These are phyloP conservation scores for Thraustochytrium striatum DNA, from an alignment of 352 stramenopile genomes.

Conservation along the genomic window DNA sequence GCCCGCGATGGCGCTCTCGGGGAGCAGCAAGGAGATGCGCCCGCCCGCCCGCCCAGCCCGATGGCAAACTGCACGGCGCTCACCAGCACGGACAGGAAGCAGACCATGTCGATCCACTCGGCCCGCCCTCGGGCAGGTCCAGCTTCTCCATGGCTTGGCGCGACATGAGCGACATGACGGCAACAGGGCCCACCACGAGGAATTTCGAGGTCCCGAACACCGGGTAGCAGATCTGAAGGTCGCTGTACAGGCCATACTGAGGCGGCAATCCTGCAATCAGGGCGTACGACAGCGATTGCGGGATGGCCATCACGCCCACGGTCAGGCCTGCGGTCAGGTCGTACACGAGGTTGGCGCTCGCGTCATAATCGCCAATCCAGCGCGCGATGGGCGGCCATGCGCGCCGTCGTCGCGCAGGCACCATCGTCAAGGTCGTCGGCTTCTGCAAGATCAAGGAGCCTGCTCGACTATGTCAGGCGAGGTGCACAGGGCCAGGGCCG, in stretches of 20 bases:
- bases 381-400: neutral
- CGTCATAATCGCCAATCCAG: conserved; percentile 13
- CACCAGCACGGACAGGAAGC: conserved; percentile 45
- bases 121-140: neutral
- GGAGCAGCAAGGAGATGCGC: conserved; percentile 9
- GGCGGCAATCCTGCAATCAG: conserved; percentile 45
- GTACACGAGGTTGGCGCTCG: conserved; percentile 1
- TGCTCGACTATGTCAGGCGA: no score
- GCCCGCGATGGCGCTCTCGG: conserved; percentile 15
- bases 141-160: conserved; percentile 37
- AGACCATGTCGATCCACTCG: conserved; percentile 28
- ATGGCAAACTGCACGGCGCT: conserved; percentile 36
- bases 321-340: conserved; percentile 49
- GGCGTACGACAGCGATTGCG: conserved; percentile 50
- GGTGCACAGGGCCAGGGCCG: neutral
- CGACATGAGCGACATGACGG: conserved; percentile 49
- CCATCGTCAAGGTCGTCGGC: no score
- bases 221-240: conserved; percentile 47
- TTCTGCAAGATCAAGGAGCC: no score
- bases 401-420: no score
- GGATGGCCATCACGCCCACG: conserved; percentile 51
- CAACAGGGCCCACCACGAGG: conserved; percentile 47
- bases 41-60: neutral
- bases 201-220: conserved; percentile 45
- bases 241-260: conserved; percentile 48